These are phyloP conservation scores for Chenopodium formosanum DNA, from an alignment of 148 eudicot species.

Conservation along the genomic window DNA sequence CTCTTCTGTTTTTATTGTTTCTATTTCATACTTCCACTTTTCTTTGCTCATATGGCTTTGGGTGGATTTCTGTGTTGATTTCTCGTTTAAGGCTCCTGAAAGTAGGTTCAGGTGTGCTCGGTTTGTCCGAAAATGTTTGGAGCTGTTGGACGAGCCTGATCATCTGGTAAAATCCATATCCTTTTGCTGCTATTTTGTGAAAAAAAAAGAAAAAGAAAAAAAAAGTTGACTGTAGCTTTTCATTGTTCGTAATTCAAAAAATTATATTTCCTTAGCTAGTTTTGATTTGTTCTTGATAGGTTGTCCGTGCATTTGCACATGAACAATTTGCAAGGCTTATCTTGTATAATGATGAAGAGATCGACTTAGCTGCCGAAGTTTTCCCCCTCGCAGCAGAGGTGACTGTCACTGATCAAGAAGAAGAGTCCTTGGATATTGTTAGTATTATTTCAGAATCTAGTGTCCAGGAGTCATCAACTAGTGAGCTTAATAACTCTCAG, in stretches of 20 bases:
- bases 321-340: slow-evolving; percentile 97
- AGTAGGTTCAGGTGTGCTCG: slow-evolving; percentile 73
- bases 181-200: not conserved
- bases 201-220: not conserved
- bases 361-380: slow-evolving; percentile 55
- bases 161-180: slow-evolving; percentile 55
- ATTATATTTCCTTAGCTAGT: slow-evolving; percentile 29
- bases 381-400: slow-evolving; percentile 59
- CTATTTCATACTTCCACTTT: not conserved
- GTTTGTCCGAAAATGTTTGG: slow-evolving; percentile 79
- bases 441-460: slow-evolving; percentile 49
- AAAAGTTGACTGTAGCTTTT: not conserved
- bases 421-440: slow-evolving; percentile 70
- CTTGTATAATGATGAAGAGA: slow-evolving; percentile 62
- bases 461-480: slow-evolving; percentile 40
- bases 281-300: slow-evolving; percentile 39
- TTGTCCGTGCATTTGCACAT: slow-evolving; percentile 94
- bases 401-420: slow-evolving; percentile 58
- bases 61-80: slow-evolving; percentile 7
- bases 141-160: slow-evolving; percentile 86
- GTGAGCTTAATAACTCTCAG: slow-evolving; percentile 30
- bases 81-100: slow-evolving; percentile 54
- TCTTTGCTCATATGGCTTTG: not conserved
- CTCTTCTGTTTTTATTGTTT: not conserved
- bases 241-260: not conserved